Base-by-base conservation (phyloP, 1,284 basidiomycete species). In the Moesziomyces parantarcticus region DNA sequence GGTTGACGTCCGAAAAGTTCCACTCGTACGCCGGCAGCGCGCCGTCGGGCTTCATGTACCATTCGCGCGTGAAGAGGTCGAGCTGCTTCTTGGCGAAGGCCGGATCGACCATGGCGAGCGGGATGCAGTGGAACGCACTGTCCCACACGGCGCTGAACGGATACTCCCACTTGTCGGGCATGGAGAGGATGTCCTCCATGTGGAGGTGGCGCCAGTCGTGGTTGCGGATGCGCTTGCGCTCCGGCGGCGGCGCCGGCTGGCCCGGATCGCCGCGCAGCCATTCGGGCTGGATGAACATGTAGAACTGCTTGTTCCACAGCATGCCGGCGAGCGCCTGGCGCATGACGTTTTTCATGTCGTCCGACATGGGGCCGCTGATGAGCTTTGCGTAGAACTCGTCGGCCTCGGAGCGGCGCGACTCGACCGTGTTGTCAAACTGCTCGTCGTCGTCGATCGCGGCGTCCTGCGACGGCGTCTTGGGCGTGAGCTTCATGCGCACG, bases 111-210 rank as follows among this genome's bases (percentile, higher is more conserved):
- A 98, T 90, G 13, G 96, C 95, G 9, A 99, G 89, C 1, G 96
- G 96, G 70, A 99, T 93, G 81, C 94, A 97, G 84, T 99, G 96
- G 88, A 99, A 99, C 7, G 96, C 96, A 3, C 92, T 95, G 85
- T 97, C 94, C 94, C 94, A 88, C 39, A 81, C 85, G 65, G 81
- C 72, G 39, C 73, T 76, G 65, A 77, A 77, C 18, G 81, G 81
- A 51, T 80, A 79, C 85, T 99, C 96, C 96, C 96, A 98, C 90
- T 98, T 98, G 86, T 98, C 96, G 10, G 96, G 96, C 96, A 99
- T 98, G 10, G 94, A 97, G 46, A 99, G 88, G 71, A 99, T 90
- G 84, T 99, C 96, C 64, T 93, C 92, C 69, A 95, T 91, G 84
- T 98, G 90, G 86, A 99, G 88, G 85, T 99, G 96, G 68, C 89